Conservation (phyloP, 495 filamentous ascomycete genomes). For the Schizothecium vesticola region DNA sequence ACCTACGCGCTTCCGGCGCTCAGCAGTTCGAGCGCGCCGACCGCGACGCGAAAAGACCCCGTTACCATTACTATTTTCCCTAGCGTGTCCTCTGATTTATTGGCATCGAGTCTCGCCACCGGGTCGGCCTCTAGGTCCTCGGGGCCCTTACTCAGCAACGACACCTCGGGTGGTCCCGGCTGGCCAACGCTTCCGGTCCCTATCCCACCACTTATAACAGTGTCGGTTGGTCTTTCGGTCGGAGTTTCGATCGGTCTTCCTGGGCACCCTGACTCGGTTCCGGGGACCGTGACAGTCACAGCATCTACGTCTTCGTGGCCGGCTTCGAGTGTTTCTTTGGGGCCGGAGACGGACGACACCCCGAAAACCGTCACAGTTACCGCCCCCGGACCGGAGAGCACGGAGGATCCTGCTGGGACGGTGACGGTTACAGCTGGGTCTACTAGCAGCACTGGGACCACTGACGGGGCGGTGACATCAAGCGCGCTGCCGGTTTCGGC, state of each 20-base stretch:
- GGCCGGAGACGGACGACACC: not conserved
- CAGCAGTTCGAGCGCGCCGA: not conserved
- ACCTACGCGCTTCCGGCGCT: not conserved
- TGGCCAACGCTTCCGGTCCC: not conserved
- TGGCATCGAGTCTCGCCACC: not conserved
- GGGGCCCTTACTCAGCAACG: not conserved
- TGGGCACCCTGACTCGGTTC: not conserved
- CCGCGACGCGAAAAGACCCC: constrained; percentile 1
- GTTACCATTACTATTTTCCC: constrained; percentile 18
- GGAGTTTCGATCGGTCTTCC: not conserved
- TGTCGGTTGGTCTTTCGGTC: not conserved
- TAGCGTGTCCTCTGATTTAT: not conserved
- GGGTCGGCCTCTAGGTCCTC: not conserved
- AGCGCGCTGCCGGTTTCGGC: not conserved
- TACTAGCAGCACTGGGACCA: not conserved
- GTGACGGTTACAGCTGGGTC: not conserved
- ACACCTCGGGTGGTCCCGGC: not conserved
- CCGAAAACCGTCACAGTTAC: not conserved
- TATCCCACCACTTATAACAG: not conserved
- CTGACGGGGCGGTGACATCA: not conserved
- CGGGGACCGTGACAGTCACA: not conserved
- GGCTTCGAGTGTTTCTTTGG: not conserved
- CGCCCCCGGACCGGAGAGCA: not conserved
- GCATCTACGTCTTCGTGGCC: not conserved
- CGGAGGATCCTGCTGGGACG: not conserved